Evolutionary conservation across 148 eudicot genomes (phyloP).

Genomic region (Beta vulgaris): DNA sequence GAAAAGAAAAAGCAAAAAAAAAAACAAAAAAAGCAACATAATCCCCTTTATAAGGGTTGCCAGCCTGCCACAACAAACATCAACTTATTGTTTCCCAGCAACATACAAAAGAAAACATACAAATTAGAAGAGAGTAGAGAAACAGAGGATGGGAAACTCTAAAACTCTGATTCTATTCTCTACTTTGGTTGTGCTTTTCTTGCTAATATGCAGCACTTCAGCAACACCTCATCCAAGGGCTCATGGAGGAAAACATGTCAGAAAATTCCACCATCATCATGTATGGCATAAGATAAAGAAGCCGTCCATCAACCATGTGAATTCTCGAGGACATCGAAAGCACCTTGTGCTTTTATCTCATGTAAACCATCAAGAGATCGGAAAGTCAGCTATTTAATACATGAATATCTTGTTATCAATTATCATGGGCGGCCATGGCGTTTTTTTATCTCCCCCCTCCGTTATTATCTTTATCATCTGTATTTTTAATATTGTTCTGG

Average conservation of each 20-base stretch:
- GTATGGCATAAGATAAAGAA: constrained; percentile 19
- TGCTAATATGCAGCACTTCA: constrained; percentile 19
- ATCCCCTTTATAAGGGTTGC: too few species aligned
- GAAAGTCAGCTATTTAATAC: constrained; percentile 7
- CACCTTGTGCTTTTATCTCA: constrained; percentile 13
- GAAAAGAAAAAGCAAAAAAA: too few species aligned
- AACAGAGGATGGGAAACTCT: constrained; percentile 11
- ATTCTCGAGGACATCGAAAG: constrained; percentile 21
- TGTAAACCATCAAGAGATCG: constrained; percentile 10
- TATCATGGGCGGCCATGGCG: background rate
- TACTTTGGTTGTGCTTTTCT: constrained; percentile 18
- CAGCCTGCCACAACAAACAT: too few species aligned
- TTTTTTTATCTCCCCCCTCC: background rate
- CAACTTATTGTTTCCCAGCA: background rate
- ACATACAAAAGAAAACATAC: background rate
- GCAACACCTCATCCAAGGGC: constrained; percentile 11
- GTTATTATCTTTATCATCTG: background rate
- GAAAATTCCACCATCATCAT: constrained; percentile 17
- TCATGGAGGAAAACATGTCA: constrained; percentile 14
- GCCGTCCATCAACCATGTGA: constrained; percentile 28
- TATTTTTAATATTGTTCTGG: background rate
- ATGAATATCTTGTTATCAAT: background rate
- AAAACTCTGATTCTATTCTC: constrained; percentile 11
- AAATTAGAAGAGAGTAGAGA: background rate
- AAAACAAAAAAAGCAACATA: too few species aligned